Percentiles rank a stretch among this genome's conserved stretches.
Evolutionary conservation across 2,329 filamentous ascomycete genomes (phyloP).

Genomic region (Aspergillus pseudoglaucus): DNA sequence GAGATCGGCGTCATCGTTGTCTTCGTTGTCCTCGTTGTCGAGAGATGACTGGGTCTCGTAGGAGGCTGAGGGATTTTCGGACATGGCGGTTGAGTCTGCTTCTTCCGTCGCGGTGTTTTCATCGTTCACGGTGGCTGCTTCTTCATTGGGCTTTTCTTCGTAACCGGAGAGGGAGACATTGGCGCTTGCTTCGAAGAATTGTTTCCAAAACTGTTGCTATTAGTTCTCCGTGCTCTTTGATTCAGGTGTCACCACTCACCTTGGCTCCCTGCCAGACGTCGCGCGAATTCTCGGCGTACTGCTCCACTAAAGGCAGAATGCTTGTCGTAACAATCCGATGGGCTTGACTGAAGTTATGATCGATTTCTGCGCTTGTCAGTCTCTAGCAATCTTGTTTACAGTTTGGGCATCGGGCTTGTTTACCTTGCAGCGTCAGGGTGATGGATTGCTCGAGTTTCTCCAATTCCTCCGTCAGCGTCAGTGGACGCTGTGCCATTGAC

Average conservation of each 20-base stretch:
- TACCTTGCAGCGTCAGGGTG: slow-evolving; percentile 88
- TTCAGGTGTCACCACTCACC: slow-evolving; percentile 41
- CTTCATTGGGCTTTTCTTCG: slow-evolving; percentile 63
- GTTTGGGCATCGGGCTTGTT: slow-evolving; percentile 12
- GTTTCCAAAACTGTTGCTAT: slow-evolving; percentile 84
- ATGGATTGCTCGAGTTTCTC: slow-evolving; percentile 96
- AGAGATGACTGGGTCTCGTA: slow-evolving; percentile 35
- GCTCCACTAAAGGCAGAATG: slow-evolving; percentile 87
- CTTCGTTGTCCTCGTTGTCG: not conserved
- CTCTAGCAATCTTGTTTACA: slow-evolving; percentile 5
- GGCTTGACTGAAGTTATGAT: slow-evolving; percentile 94
- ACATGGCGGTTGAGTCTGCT: slow-evolving; percentile 34
- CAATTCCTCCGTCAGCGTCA: slow-evolving; percentile 88
- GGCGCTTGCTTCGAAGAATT: slow-evolving; percentile 97
- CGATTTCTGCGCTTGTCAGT: slow-evolving; percentile 66
- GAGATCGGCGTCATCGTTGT: not conserved
- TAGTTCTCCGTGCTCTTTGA: slow-evolving; percentile 1
- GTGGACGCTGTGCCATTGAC: slow-evolving; percentile 45
- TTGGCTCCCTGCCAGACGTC: slow-evolving; percentile 96
- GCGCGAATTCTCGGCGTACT: slow-evolving; percentile 88
- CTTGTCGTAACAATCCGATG: slow-evolving; percentile 92
- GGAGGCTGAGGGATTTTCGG: slow-evolving; percentile 36
- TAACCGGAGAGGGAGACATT: slow-evolving; percentile 96
- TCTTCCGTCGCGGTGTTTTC: slow-evolving; percentile 38
- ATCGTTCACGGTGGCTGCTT: slow-evolving; percentile 51